Conservation (phyloP, 768 basidiomycete species). For the Termitomyces sp. region DNA sequence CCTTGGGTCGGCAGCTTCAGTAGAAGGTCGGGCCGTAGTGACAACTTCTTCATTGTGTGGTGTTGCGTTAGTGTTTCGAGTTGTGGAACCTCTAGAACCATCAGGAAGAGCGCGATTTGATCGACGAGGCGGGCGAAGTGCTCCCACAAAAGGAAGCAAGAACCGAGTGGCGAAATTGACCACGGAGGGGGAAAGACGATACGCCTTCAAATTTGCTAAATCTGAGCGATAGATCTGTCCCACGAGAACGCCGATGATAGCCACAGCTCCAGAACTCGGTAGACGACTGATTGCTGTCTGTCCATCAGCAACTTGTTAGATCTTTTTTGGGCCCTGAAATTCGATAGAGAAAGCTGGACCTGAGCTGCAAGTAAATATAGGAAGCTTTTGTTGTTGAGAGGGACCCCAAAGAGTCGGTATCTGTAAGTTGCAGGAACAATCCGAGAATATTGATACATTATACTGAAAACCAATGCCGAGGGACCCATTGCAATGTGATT, state of each 20-base stretch:
- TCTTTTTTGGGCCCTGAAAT: neutral
- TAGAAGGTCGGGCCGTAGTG: slow-evolving; percentile 48
- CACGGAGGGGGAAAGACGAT: slow-evolving; percentile 62
- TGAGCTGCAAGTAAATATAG: slow-evolving; percentile 67
- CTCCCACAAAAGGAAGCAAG: slow-evolving; percentile 64
- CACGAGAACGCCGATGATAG: slow-evolving; percentile 57
- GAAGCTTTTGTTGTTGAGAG: slow-evolving; percentile 73
- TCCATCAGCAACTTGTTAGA: neutral
- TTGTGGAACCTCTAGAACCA: slow-evolving; percentile 17
- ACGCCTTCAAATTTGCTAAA: slow-evolving; percentile 69
- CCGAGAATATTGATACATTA: slow-evolving; percentile 78
- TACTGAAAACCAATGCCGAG: slow-evolving; percentile 67
- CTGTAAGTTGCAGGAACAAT: slow-evolving; percentile 73
- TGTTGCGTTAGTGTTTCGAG: slow-evolving; percentile 14
- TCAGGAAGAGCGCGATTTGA: slow-evolving; percentile 75
- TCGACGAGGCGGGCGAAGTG: slow-evolving; percentile 55
- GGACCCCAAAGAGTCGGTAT: slow-evolving; percentile 69
- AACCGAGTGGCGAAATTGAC: slow-evolving; percentile 50
- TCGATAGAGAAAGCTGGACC: slow-evolving; percentile 33
- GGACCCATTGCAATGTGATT: slow-evolving; percentile 77
- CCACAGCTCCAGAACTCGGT: slow-evolving; percentile 59
- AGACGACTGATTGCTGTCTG: slow-evolving; percentile 67
- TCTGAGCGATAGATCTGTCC: slow-evolving; percentile 85
- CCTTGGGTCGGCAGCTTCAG: slow-evolving; percentile 16
- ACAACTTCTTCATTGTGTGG: slow-evolving; percentile 51